Base-by-base conservation (phyloP, 352 stramenopile genomes). In the Phytophthora tubulina region DNA sequence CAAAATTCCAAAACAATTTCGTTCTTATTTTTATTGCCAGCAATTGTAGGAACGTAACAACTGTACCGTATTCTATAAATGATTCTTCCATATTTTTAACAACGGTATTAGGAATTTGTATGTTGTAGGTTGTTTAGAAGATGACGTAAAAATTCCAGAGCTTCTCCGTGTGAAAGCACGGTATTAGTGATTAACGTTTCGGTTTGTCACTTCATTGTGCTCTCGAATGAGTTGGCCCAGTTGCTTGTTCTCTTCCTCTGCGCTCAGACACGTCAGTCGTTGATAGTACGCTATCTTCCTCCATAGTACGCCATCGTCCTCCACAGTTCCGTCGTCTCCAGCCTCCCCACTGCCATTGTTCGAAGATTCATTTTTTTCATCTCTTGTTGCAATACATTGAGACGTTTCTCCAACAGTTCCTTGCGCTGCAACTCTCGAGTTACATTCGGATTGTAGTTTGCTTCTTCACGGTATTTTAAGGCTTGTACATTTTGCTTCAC, bases 361-460 rank as follows among this genome's bases (percentile, higher is more conserved):
- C 35, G 11, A 41, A 52, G 21, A 15, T 42, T 33, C 21, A 2
- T 32, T 33, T 9, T 9, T 31, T 15, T 59, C 27, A 45, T 21
- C 9, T 67, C 41, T 32, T 51, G 48, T 13, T 56, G 55, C 10
- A 75, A n/a, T 8, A 48, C 8, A 6, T 44, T 10, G 11, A 78
- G 46, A 15, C 62, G 45, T 8, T 60, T 42, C 21, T 71, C 39
- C 7, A 78, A 48, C 15, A 78, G 65, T 33, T 78, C 65, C 33
- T 57, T 53, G 7, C 30, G 21, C n/a, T 67, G 63, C 13, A 38
- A 35, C 2, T 68, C 55, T 6, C 64, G 58, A 17, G 70, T 59
- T 46, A 64, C 64, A 42, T 78, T 78, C 46, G 49, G 1, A 57
- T 78, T 71, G n/a, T 63, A 63, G 27, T 56, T 70, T 13, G 15